These are phyloP conservation scores for Fusarium hostae DNA, from an alignment of 2,329 filamentous ascomycete genomes.

Conservation along the genomic window DNA sequence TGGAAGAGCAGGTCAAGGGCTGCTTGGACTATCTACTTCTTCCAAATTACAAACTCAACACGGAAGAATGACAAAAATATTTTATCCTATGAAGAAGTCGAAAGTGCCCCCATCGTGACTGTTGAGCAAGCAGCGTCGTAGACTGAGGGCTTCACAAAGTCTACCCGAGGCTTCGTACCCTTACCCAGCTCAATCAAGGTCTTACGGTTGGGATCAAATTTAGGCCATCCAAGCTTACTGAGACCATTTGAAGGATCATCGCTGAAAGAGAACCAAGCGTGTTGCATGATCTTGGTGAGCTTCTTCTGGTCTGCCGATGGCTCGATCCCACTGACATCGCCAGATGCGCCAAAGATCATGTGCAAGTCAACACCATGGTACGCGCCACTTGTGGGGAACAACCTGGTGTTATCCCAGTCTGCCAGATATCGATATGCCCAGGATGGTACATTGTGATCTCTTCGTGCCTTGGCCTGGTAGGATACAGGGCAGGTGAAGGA, in stretches of 20 bases:
- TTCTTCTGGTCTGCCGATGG: constrained; percentile 45
- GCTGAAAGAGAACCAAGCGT: constrained; percentile 55
- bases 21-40: too few relatives aligned
- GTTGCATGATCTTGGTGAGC: constrained; percentile 52
- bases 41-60: too few relatives aligned
- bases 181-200: constrained; percentile 34
- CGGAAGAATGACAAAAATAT: too few relatives aligned
- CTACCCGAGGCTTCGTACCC: neutral
- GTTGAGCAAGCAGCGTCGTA: constrained; percentile 37
- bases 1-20: too few relatives aligned
- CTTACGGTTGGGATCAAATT: constrained; percentile 26
- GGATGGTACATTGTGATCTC: constrained; percentile 48
- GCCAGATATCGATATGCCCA: constrained; percentile 61
- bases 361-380: constrained; percentile 62
- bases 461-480: constrained; percentile 52
- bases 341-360: constrained; percentile 58
- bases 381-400: constrained; percentile 58
- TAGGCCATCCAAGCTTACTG: constrained; percentile 40
- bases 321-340: constrained; percentile 52
- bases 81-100: neutral
- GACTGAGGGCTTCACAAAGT: constrained; percentile 19
- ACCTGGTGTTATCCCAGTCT: constrained; percentile 60
- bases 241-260: constrained; percentile 52
- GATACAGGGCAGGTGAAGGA: constrained; percentile 60
- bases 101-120: constrained; percentile 32